Evolutionary conservation across 306 rosid genomes (phyloP).

Genomic region (Lathyrus sativus): DNA sequence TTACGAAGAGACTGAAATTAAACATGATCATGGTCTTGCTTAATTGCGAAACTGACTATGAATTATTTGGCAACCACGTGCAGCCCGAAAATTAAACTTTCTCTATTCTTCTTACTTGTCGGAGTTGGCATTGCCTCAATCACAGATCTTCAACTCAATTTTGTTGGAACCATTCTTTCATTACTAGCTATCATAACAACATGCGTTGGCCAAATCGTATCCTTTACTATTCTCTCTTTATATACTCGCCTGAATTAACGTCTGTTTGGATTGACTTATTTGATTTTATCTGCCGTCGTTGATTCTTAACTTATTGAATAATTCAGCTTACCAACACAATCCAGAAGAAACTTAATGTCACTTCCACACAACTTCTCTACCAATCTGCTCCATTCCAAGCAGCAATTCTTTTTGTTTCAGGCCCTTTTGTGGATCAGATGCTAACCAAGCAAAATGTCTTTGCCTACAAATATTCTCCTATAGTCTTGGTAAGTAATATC

Average conservation of each 20-base stretch:
- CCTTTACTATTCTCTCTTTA: conserved; percentile 44
- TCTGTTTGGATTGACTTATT: neutral
- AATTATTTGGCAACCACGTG: conserved; percentile 33
- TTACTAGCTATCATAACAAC: conserved; percentile 90
- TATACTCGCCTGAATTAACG: neutral
- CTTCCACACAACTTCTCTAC: conserved; percentile 92
- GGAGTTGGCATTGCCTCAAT: conserved; percentile 99
- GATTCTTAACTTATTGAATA: conserved; percentile 54
- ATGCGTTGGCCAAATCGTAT: conserved; percentile 95
- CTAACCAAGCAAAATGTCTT: conserved; percentile 86
- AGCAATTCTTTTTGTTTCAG: conserved; percentile 89
- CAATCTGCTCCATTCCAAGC: conserved; percentile 98
- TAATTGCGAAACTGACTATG: conserved; percentile 1
- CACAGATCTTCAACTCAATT: conserved; percentile 95
- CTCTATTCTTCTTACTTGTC: conserved; percentile 71
- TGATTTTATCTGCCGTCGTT: neutral
- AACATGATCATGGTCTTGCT: neutral
- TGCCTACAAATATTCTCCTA: conserved; percentile 73
- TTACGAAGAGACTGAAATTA: conserved; percentile 21
- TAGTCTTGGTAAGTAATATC: conserved; percentile 70
- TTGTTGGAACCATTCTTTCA: conserved; percentile 75
- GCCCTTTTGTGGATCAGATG: conserved; percentile 83
- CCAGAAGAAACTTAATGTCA: conserved; percentile 89
- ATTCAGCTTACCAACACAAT: conserved; percentile 94
- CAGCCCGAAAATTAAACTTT: conserved; percentile 80